Evolutionary conservation across 805 yeast species (phyloP).

Genomic region (Hanseniaspora lachancei): DNA sequence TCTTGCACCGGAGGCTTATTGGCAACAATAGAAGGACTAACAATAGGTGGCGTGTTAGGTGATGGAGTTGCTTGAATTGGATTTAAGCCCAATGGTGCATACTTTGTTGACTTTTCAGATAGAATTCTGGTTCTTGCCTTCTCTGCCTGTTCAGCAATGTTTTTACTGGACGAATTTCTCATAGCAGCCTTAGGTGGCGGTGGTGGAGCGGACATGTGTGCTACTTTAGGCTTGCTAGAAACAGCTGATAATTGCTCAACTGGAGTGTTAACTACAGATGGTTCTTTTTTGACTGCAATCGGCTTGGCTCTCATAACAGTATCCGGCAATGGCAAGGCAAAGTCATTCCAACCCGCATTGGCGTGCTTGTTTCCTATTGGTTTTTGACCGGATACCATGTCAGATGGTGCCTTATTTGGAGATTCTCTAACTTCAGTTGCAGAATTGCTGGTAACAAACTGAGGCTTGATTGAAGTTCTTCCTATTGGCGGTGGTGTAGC

Average conservation of each 20-base stretch:
- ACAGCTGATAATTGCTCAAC: background rate
- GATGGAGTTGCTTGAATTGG: background rate
- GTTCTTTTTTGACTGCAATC: conserved; percentile 28
- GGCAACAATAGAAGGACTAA: conserved; percentile 2
- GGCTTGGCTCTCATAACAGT: conserved; percentile 25
- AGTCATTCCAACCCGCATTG: conserved; percentile 29
- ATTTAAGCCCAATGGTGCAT: conserved; percentile 15
- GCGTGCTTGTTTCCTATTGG: conserved; percentile 28
- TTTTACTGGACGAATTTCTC: conserved; percentile 19
- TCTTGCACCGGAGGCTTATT: conserved; percentile 13
- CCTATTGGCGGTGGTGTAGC: conserved; percentile 17
- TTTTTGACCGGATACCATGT: conserved; percentile 27
- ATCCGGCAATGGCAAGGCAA: conserved; percentile 25
- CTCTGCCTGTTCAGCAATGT: conserved; percentile 18
- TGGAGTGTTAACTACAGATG: conserved; percentile 3
- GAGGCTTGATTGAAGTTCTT: conserved; percentile 8
- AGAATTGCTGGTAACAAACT: conserved; percentile 18
- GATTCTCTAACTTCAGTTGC: conserved; percentile 28
- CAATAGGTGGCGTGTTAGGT: conserved; percentile 9
- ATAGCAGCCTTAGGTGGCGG: conserved; percentile 24
- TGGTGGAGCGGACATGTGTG: conserved; percentile 1
- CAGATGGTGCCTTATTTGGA: conserved; percentile 24
- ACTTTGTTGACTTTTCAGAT: conserved; percentile 18
- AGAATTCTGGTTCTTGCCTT: conserved; percentile 17
- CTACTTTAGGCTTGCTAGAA: background rate